These are phyloP conservation scores for Barnettozyma sucrosica DNA, from an alignment of 805 yeast genomes.

Conservation along the genomic window DNA sequence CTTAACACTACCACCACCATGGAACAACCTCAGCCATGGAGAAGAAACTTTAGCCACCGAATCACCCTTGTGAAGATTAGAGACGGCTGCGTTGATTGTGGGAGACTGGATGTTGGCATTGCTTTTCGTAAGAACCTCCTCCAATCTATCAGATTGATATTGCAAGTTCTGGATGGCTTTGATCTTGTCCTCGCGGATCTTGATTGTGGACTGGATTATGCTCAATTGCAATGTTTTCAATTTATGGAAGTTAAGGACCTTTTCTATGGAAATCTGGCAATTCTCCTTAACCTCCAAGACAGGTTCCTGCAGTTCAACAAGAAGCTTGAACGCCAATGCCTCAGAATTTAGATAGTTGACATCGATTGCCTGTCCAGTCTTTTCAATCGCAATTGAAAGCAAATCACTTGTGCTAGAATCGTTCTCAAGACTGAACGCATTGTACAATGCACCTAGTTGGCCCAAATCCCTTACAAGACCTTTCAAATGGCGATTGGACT, in stretches of 20 bases:
- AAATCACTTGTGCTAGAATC: conserved; percentile 11
- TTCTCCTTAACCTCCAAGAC: conserved; percentile 30
- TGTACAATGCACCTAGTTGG: conserved; percentile 69
- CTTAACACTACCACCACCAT: conserved; percentile 9
- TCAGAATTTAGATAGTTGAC: conserved; percentile 51
- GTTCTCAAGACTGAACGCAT: conserved; percentile 52
- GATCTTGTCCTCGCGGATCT: conserved; percentile 29
- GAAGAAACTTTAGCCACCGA: conserved; percentile 17
- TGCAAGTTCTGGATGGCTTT: conserved; percentile 30
- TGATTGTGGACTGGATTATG: conserved; percentile 36
- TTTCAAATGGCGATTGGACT: conserved; percentile 33
- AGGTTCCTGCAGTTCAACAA: conserved; percentile 34
- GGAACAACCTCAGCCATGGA: conserved; percentile 24
- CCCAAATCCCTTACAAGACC: conserved; percentile 61
- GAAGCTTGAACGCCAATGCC: conserved; percentile 32
- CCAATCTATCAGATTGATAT: conserved; percentile 25
- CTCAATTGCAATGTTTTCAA: conserved; percentile 48
- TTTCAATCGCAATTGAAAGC: conserved; percentile 61
- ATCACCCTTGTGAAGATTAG: conserved; percentile 26
- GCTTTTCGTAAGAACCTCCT: conserved; percentile 28
- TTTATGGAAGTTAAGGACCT: conserved; percentile 54
- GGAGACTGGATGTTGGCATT: conserved; percentile 26
- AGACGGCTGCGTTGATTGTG: conserved; percentile 29
- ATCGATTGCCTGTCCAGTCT: conserved; percentile 83
- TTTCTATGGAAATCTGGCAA: conserved; percentile 27